These are phyloP conservation scores for Petrea volubilis DNA, from an alignment of 257 asterid species.

Conservation along the genomic window DNA sequence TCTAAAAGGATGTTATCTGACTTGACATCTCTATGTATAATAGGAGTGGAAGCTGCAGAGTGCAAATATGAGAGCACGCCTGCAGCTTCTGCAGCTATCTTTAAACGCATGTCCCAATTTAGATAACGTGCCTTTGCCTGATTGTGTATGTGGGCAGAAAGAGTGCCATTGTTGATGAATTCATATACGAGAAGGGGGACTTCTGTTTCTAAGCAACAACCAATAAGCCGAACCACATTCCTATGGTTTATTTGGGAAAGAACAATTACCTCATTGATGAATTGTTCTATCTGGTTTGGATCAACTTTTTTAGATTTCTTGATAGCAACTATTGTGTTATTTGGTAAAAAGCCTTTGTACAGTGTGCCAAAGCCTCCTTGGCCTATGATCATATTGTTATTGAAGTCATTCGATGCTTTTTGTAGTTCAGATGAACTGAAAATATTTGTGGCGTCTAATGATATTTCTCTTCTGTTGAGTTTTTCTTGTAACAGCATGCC, in stretches of 20 bases:
- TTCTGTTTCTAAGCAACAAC: constrained; percentile 41
- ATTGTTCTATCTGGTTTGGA: constrained; percentile 36
- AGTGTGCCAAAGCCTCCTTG: too few relatives aligned
- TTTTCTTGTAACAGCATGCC: constrained; percentile 28
- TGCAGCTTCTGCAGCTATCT: constrained; percentile 33
- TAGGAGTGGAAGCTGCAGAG: constrained; percentile 42
- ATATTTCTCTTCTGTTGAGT: neutral
- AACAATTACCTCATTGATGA: constrained; percentile 36
- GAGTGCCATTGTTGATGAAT: constrained; percentile 31
- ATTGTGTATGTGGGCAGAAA: constrained; percentile 27
- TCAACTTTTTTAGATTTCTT: too few relatives aligned
- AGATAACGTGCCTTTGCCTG: constrained; percentile 12
- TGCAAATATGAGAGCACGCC: too few relatives aligned
- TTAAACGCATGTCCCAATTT: constrained; percentile 26
- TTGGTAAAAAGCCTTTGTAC: too few relatives aligned
- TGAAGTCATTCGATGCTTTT: too few relatives aligned
- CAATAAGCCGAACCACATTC: constrained; percentile 35
- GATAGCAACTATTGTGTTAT: too few relatives aligned
- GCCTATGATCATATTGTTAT: too few relatives aligned
- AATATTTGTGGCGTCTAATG: too few relatives aligned
- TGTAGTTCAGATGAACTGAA: too few relatives aligned
- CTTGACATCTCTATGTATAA: constrained; percentile 43
- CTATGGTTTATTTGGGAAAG: constrained; percentile 36
- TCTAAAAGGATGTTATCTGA: constrained; percentile 38
- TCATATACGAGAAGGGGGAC: constrained; percentile 37